These are phyloP conservation scores for Spathaspora passalidarum DNA, from an alignment of 805 yeast genomes.

Conservation along the genomic window DNA sequence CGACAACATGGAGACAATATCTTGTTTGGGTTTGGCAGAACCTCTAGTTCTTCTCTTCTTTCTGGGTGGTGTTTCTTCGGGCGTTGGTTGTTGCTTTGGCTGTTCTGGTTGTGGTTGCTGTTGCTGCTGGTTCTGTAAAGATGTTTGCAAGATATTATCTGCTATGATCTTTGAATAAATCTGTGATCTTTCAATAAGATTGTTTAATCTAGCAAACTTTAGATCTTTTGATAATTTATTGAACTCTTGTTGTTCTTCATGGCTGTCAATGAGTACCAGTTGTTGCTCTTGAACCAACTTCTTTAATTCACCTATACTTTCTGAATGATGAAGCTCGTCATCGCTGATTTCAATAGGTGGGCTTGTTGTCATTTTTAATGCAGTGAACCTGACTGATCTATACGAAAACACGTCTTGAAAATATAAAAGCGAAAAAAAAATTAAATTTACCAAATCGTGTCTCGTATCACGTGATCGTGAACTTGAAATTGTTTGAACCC, in stretches of 20 bases:
- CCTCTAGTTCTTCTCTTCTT: slow-evolving; percentile 13
- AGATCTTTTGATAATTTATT: slow-evolving; percentile 47
- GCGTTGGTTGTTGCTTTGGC: slow-evolving; percentile 4
- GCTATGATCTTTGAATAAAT: slow-evolving; percentile 84
- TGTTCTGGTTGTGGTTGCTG: slow-evolving; percentile 5
- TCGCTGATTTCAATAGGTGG: background rate
- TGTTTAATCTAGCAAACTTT: slow-evolving; percentile 65
- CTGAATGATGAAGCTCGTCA: slow-evolving; percentile 3
- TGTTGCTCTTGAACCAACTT: slow-evolving; percentile 7
- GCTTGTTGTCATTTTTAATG: slow-evolving; percentile 4
- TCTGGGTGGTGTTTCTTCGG: slow-evolving; percentile 18
- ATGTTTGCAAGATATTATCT: slow-evolving; percentile 61
- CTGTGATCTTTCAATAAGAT: slow-evolving; percentile 82
- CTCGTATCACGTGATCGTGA: background rate
- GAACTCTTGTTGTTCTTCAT: slow-evolving; percentile 37
- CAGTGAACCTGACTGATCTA: background rate
- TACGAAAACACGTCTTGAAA: background rate
- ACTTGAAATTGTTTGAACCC: background rate
- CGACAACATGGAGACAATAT: slow-evolving; percentile 17
- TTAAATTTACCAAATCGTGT: background rate
- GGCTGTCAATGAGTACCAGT: background rate
- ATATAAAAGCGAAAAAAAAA: background rate
- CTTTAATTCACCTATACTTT: slow-evolving; percentile 3
- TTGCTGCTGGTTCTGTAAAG: slow-evolving; percentile 21
- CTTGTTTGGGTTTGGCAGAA: slow-evolving; percentile 10